Percentiles rank a stretch among this genome's conserved stretches.
Evolutionary conservation across 2,329 filamentous ascomycete species (phyloP).

Genomic region (Cryphonectria naterciae): DNA sequence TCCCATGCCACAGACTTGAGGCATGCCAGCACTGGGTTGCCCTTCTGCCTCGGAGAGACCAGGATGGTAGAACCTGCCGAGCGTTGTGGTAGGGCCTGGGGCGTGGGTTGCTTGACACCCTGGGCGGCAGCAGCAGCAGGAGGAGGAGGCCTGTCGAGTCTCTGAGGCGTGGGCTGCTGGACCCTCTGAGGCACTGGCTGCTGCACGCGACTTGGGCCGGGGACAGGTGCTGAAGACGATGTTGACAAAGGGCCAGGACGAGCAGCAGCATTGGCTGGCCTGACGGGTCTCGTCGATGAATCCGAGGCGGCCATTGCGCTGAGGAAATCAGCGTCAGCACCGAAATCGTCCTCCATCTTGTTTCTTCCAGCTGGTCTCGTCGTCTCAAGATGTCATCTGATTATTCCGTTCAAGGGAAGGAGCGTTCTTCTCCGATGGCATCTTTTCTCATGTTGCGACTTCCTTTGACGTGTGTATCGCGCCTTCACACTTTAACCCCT

Average conservation of each 20-base stretch:
- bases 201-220: constrained; percentile 37
- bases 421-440: too few species aligned
- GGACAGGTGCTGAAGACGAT: constrained; percentile 29
- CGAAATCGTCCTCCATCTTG: constrained; percentile 58
- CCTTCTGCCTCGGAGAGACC: constrained; percentile 90
- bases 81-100: constrained; percentile 75
- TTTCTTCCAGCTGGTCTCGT: too few species aligned
- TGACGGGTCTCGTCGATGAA: constrained; percentile 28
- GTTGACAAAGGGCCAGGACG: constrained; percentile 38
- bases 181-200: constrained; percentile 49
- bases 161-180: constrained; percentile 58
- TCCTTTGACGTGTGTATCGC: too few species aligned
- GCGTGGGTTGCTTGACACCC: constrained; percentile 83
- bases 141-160: constrained; percentile 56
- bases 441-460: too few species aligned
- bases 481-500: background rate
- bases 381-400: background rate
- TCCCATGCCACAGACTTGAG: constrained; percentile 89
- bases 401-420: background rate
- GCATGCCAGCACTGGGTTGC: constrained; percentile 86
- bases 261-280: constrained; percentile 53
- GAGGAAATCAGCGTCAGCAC: constrained; percentile 60
- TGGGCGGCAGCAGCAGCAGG: constrained; percentile 39
- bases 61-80: constrained; percentile 76
- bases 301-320: constrained; percentile 59